Evolutionary conservation across 1,284 basidiomycete species (phyloP).

Genomic region (Thecaphora frezii): DNA sequence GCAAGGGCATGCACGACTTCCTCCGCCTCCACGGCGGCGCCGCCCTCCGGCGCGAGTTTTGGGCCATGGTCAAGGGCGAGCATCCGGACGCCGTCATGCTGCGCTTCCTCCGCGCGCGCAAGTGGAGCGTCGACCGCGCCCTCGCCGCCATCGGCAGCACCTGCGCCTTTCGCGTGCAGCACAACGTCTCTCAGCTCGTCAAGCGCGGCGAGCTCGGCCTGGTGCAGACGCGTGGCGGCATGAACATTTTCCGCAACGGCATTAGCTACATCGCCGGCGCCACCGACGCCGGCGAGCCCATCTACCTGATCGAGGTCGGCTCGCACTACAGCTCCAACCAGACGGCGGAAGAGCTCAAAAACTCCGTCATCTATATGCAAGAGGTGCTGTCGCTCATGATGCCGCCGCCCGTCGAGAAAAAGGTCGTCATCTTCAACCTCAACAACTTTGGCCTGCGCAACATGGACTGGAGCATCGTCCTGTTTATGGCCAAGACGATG

Average conservation of each 20-base stretch:
- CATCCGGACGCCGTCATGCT: constrained; percentile 53
- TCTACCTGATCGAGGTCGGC: constrained; percentile 53
- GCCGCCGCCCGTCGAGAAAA: constrained; percentile 50
- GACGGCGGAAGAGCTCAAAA: constrained; percentile 51
- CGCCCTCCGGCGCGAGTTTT: constrained; percentile 43
- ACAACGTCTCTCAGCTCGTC: constrained; percentile 40
- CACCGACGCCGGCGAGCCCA: constrained; percentile 38
- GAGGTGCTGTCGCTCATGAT: constrained; percentile 43
- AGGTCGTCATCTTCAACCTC: constrained; percentile 55
- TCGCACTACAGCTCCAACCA: constrained; percentile 49
- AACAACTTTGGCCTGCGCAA: constrained; percentile 53
- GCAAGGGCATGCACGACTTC: constrained; percentile 50
- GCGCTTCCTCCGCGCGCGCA: constrained; percentile 59
- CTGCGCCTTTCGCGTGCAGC: constrained; percentile 28
- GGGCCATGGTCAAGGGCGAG: constrained; percentile 50
- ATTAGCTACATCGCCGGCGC: constrained; percentile 47
- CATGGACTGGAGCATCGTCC: constrained; percentile 53
- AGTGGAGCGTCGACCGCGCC: constrained; percentile 49
- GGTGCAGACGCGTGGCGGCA: constrained; percentile 39
- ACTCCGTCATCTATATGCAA: constrained; percentile 43
- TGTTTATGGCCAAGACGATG: constrained; percentile 56
- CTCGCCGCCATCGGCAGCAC: constrained; percentile 44
- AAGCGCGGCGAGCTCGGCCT: constrained; percentile 40
- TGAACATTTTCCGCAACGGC: constrained; percentile 49
- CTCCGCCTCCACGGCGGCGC: constrained; percentile 45